A percentile compares a stretch with the other conserved stretches of the same genome.
Conservation (phyloP, 768 basidiomycete species). For the Tylopilus felleus region DNA sequence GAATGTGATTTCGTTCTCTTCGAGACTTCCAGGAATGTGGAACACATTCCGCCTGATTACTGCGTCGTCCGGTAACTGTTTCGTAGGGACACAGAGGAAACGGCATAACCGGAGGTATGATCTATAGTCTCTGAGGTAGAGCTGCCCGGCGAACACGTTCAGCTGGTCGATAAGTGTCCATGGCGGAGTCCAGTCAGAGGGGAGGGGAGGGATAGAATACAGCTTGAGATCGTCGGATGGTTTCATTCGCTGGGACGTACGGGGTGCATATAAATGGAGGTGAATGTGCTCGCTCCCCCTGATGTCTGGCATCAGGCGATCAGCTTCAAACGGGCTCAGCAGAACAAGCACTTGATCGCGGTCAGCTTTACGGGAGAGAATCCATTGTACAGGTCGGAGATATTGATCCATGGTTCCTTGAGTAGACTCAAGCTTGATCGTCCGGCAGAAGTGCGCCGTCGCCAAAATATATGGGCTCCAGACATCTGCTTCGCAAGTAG, state of each 20-base stretch:
- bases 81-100: constrained; percentile 18
- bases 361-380: constrained; percentile 8
- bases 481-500: too few relatives aligned
- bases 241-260: too few relatives aligned
- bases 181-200: neutral
- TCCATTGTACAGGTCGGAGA: constrained; percentile 12
- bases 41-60: too few relatives aligned
- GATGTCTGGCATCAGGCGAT: constrained; percentile 31
- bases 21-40: too few relatives aligned
- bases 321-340: too few relatives aligned
- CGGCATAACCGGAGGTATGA: too few relatives aligned
- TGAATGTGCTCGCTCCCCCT: constrained; percentile 30
- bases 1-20: too few relatives aligned
- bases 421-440: neutral
- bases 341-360: too few relatives aligned
- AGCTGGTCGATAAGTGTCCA: neutral
- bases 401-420: neutral
- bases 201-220: constrained; percentile 29
- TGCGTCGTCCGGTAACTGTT: neutral
- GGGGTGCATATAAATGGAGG: too few relatives aligned
- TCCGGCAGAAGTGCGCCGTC: too few relatives aligned
- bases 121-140: neutral
- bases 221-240: too few relatives aligned
- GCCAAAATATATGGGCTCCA: neutral
- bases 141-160: neutral